Conservation (phyloP, 2,329 filamentous ascomycete genomes). For the Xenosphaeropsis pyriputrescens region DNA sequence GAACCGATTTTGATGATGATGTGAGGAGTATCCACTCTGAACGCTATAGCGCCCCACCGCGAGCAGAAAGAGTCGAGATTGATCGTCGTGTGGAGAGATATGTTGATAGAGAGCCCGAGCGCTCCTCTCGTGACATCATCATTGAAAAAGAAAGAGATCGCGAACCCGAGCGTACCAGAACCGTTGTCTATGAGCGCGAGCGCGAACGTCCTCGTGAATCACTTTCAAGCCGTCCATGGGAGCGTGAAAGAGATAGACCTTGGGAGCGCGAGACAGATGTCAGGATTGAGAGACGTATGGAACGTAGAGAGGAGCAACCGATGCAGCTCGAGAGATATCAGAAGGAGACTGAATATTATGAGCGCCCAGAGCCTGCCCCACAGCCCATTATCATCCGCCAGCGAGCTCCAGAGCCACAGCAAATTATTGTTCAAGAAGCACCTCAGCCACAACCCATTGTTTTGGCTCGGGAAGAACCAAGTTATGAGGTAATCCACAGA, state of each 20-base stretch:
- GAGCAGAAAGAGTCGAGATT: conserved; percentile 14
- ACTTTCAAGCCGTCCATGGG: conserved; percentile 17
- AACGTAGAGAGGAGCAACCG: conserved; percentile 14
- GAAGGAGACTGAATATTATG: conserved; percentile 48
- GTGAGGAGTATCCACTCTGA: conserved; percentile 1
- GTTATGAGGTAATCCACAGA: conserved; percentile 11
- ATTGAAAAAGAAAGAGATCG: conserved; percentile 11
- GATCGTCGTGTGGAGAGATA: conserved; percentile 15
- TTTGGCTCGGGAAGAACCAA: conserved; percentile 13
- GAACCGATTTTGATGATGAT: conserved; percentile 1
- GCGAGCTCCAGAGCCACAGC: conserved; percentile 37
- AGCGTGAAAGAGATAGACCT: conserved; percentile 11
- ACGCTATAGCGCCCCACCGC: not conserved
- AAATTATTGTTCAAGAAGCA: conserved; percentile 45
- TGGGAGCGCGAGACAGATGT: conserved; percentile 20
- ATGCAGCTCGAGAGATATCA: conserved; percentile 41
- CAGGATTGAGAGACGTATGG: conserved; percentile 10
- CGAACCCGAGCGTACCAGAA: conserved; percentile 20
- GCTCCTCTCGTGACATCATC: conserved; percentile 14
- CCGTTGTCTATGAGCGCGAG: conserved; percentile 26
- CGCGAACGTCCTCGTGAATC: conserved; percentile 25
- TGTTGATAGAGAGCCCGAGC: conserved; percentile 8
- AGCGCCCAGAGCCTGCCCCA: conserved; percentile 31
- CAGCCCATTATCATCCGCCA: conserved; percentile 41
- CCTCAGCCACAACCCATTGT: conserved; percentile 35